Base-by-base conservation (phyloP, 225 moss, liverwort and hornwort genomes). In the Pleurozium schreberi region DNA sequence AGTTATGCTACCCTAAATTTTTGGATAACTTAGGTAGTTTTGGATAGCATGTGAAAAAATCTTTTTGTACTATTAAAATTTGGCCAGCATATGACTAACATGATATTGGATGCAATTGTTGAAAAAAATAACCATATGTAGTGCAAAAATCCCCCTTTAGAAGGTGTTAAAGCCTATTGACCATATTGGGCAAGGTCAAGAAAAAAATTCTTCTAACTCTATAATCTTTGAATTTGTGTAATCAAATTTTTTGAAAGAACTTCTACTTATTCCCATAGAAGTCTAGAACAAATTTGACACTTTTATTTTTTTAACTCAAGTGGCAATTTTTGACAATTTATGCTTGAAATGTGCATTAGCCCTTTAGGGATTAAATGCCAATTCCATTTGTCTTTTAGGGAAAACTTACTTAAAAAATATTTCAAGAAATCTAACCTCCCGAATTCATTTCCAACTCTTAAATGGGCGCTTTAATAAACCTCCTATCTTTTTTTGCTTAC, bases 181-280 rank as follows among this genome's bases (percentile, higher is more conserved):
- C 7, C 1, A 1, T n/a, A 3, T 40, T 0, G 2, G 0, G 5
- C 23, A n/a, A 23, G 12, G 22, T n/a, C 0, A 5, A 8, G 5
- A 67, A 68, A n/a, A n/a, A n/a, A 68, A 12, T 11, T 16, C 12
- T 68, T n/a, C 3, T n/a, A 68, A 21, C n/a, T 22, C 67, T 67
- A 67, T 22, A 67, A 12, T n/a, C n/a, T 40, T 68, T 68, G 0
- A 25, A 13, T 40, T 2, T 40, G 3, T 0, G 1, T 8, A 0
- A 3, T 40, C 25, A 40, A 40, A 69, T 13, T 68, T 68, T 23
- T 0, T 22, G 3, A 11, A 8, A 59, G 6, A 4, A 0, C 0
- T n/a, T 40, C 1, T 4, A 40, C 13, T 13, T 7, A 40, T 40
- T 25, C 0, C 6, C 7, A 22, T 22, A n/a, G 1, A n/a, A n/a